Conservation (phyloP, 2,329 filamentous ascomycete genomes). For the Simplicillium aogashimaense region DNA sequence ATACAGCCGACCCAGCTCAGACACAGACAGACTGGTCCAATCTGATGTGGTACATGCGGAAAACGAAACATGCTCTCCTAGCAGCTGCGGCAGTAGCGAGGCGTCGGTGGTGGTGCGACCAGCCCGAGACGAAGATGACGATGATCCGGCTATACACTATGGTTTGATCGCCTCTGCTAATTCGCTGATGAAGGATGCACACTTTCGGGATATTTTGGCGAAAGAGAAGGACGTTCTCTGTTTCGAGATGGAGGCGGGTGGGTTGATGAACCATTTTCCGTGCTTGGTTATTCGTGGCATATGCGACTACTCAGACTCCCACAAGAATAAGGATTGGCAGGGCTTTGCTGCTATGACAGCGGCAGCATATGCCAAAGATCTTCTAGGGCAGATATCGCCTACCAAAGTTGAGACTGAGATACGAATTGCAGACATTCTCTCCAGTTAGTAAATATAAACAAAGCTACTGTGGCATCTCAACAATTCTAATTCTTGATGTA, state of each 20-base stretch:
- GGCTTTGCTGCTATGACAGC: slow-evolving; percentile 18
- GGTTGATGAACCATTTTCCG: slow-evolving; percentile 17
- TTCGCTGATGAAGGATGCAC: slow-evolving; percentile 12
- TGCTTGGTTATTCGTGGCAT: slow-evolving; percentile 23
- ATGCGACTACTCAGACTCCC: slow-evolving; percentile 24
- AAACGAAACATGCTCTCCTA: not conserved
- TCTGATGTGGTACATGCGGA: slow-evolving; percentile 2
- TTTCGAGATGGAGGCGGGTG: slow-evolving; percentile 20
- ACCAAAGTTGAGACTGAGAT: slow-evolving; percentile 4
- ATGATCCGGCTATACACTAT: slow-evolving; percentile 11
- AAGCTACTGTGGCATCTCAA: too few species aligned
- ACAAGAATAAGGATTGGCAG: slow-evolving; percentile 21
- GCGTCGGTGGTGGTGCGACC: not conserved
- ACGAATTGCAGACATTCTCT: too few species aligned
- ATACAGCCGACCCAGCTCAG: slow-evolving; percentile 6
- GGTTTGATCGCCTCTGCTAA: slow-evolving; percentile 10
- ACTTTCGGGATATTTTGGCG: slow-evolving; percentile 3
- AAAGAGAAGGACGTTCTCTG: slow-evolving; percentile 6
- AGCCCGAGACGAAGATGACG: slow-evolving; percentile 2
- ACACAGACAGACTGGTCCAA: slow-evolving; percentile 6
- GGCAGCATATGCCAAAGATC: slow-evolving; percentile 17
- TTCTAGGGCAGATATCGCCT: slow-evolving; percentile 9
- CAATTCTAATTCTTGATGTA: too few species aligned
- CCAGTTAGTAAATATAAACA: too few species aligned
- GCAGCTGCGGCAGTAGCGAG: not conserved